phyloP scores from a whole-genome alignment of 2,329 filamentous ascomycete species.

The Pseudogymnoascus sp. region DNA sequence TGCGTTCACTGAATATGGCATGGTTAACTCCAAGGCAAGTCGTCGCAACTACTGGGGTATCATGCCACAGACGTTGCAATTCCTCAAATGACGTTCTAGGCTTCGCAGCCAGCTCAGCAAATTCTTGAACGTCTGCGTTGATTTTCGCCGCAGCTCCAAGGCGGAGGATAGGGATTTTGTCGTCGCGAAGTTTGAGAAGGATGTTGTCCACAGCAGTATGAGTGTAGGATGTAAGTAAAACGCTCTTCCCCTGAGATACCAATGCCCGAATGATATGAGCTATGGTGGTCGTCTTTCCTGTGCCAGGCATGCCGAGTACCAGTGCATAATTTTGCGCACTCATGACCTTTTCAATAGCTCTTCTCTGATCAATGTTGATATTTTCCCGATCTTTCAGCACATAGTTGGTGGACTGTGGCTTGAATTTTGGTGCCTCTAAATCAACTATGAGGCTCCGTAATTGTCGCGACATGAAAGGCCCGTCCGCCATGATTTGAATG shows the following conservation, averaged over 20 bases:
- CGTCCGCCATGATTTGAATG: conserved; percentile 81
- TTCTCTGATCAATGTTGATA: conserved; percentile 81
- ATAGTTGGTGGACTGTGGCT: conserved; percentile 55
- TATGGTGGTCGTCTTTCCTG: conserved; percentile 96
- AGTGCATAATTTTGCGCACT: conserved; percentile 89
- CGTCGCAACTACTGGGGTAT: conserved; percentile 82
- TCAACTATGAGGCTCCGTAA: conserved; percentile 78
- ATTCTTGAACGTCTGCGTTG: conserved; percentile 78
- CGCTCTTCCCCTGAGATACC: conserved; percentile 81
- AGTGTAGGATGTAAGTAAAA: conserved; percentile 89
- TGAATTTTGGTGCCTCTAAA: conserved; percentile 66
- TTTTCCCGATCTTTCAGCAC: conserved; percentile 52
- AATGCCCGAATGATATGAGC: conserved; percentile 92
- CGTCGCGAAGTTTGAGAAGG: conserved; percentile 76
- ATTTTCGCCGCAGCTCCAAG: conserved; percentile 80
- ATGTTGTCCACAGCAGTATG: conserved; percentile 99
- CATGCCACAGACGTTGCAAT: conserved; percentile 75
- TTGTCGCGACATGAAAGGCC: conserved; percentile 60
- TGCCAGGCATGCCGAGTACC: conserved; percentile 97
- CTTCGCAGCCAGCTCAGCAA: conserved; percentile 69
- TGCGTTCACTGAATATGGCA: conserved; percentile 75
- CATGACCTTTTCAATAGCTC: conserved; percentile 91
- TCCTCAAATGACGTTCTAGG: conserved; percentile 74
- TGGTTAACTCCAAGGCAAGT: conserved; percentile 92
- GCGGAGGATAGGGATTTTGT: conserved; percentile 72